phyloP scores from a whole-genome alignment of 306 rosid genomes.

The Glycine tomentella region DNA sequence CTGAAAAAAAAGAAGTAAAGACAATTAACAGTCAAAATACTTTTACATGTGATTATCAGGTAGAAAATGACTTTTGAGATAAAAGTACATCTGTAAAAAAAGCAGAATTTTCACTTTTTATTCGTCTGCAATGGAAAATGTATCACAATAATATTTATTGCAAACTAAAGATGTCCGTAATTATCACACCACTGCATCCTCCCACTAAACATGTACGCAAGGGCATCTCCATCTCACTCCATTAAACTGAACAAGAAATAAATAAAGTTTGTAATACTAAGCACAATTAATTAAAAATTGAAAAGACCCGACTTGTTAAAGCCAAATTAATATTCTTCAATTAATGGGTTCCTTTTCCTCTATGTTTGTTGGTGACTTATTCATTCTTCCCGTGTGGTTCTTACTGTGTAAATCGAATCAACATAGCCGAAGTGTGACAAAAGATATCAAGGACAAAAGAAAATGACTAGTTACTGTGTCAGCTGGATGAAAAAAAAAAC shows the following conservation, averaged over 20 bases:
- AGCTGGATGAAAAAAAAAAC: not conserved
- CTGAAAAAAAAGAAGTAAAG: too few relatives aligned
- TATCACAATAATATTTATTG: too few relatives aligned
- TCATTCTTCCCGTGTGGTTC: not conserved
- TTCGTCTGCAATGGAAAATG: too few relatives aligned
- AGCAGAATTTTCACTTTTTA: too few relatives aligned
- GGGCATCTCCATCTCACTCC: too few relatives aligned
- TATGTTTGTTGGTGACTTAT: not conserved
- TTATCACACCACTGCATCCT: too few relatives aligned
- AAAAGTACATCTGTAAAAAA: too few relatives aligned
- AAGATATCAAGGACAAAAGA: not conserved
- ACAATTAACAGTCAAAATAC: too few relatives aligned
- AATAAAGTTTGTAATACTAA: not conserved
- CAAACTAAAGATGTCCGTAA: too few relatives aligned
- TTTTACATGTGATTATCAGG: too few relatives aligned
- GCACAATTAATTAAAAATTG: not conserved
- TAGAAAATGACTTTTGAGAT: too few relatives aligned
- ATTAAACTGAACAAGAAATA: not conserved
- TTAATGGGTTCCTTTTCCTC: not conserved
- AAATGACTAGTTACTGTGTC: constrained; percentile 25
- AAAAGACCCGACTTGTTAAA: constrained; percentile 20
- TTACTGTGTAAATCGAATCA: constrained; percentile 13
- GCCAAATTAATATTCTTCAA: not conserved
- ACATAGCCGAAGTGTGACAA: not conserved
- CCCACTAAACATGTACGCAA: too few relatives aligned